phyloP scores from a whole-genome alignment of 257 asterid genomes.

The Anisodus acutangulus region DNA sequence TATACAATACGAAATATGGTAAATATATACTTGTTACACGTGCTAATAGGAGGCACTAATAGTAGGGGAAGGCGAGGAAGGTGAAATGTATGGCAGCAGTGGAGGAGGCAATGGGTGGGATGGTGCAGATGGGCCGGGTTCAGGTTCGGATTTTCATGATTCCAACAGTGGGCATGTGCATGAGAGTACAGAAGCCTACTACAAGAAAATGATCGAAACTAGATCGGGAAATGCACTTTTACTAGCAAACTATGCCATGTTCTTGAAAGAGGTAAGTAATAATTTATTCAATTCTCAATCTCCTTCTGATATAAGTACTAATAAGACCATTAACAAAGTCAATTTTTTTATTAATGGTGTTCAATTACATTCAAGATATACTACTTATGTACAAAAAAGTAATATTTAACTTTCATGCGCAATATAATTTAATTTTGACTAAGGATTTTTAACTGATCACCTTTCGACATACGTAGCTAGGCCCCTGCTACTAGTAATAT shows the following conservation, averaged over 20 bases:
- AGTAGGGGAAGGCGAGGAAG: conserved; percentile 38
- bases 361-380: no score
- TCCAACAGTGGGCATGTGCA: conserved; percentile 59
- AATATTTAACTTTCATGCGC: no score
- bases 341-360: no score
- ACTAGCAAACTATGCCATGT: conserved; percentile 77
- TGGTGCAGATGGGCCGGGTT: conserved; percentile 49
- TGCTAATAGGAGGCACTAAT: no score
- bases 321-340: no score
- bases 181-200: conserved; percentile 60
- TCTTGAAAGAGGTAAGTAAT: conserved; percentile 67
- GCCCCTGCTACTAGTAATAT: no score
- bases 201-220: conserved; percentile 71
- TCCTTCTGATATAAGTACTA: neutral
- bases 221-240: conserved; percentile 72
- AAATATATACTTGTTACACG: no score
- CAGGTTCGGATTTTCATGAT: conserved; percentile 44
- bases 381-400: no score
- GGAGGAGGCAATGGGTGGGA: conserved; percentile 46
- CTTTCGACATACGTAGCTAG: no score
- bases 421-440: no score
- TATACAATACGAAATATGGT: no score
- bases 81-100: conserved; percentile 38
- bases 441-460: no score
- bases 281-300: conserved; percentile 5